A percentile compares a stretch with the other conserved stretches of the same genome.
Conservation (phyloP, 805 yeast genomes). For the Maudiozyma saulgeensis region DNA sequence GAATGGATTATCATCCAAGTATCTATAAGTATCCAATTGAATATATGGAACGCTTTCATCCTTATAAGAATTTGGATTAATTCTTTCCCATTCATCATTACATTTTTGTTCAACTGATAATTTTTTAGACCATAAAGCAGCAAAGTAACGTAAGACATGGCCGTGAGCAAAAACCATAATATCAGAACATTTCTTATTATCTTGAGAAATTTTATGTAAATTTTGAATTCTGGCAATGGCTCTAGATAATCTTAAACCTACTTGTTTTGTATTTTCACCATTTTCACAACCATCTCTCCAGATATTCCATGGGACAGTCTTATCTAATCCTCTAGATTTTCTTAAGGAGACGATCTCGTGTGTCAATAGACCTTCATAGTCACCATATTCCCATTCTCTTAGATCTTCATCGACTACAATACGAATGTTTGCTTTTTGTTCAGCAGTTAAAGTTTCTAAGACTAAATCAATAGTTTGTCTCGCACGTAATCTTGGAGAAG, state of each 20-base stretch:
- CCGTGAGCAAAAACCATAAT: slow-evolving; percentile 87
- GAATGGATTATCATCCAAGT: slow-evolving; percentile 52
- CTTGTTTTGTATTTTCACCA: slow-evolving; percentile 65
- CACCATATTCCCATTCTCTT: slow-evolving; percentile 95
- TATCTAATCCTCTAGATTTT: slow-evolving; percentile 45
- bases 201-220: slow-evolving; percentile 48
- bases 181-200: slow-evolving; percentile 49
- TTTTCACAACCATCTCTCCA: slow-evolving; percentile 92
- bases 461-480: slow-evolving; percentile 61
- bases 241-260: slow-evolving; percentile 62
- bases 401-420: slow-evolving; percentile 53
- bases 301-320: slow-evolving; percentile 56
- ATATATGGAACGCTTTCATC: slow-evolving; percentile 30
- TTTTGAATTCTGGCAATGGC: slow-evolving; percentile 55
- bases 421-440: slow-evolving; percentile 34
- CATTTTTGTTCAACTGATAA: slow-evolving; percentile 27
- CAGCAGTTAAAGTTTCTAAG: slow-evolving; percentile 39
- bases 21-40: slow-evolving; percentile 26
- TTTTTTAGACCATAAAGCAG: slow-evolving; percentile 68
- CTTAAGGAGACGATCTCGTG: slow-evolving; percentile 56
- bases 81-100: slow-evolving; percentile 14
- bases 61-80: slow-evolving; percentile 15
- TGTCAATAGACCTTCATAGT: slow-evolving; percentile 79
- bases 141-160: slow-evolving; percentile 81
- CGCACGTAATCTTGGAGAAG: slow-evolving; percentile 80